Conservation (phyloP, 345 rosid genomes). For the Citropsis articulata region DNA sequence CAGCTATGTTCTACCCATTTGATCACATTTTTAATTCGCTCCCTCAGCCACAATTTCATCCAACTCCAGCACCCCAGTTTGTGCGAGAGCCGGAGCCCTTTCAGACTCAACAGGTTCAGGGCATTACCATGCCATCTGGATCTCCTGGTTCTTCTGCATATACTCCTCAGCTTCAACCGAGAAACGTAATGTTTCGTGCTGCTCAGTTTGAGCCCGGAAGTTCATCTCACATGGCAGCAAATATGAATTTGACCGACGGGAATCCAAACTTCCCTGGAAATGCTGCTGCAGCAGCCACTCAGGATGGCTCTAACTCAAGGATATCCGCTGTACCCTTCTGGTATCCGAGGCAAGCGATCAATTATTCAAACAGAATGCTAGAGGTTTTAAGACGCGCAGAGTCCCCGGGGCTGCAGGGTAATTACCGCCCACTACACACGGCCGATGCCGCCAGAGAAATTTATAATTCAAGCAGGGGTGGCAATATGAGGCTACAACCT, state of each 20-base stretch:
- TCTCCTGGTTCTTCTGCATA: not conserved
- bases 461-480: conserved; percentile 4
- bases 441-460: not conserved
- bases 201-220: not conserved
- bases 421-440: not conserved
- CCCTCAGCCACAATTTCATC: not conserved
- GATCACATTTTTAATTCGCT: not conserved
- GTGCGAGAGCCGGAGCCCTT: not conserved
- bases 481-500: conserved; percentile 8
- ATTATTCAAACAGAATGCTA: not conserved
- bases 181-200: not conserved
- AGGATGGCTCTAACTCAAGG: not conserved
- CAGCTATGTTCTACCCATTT: not conserved
- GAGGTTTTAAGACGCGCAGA: not conserved
- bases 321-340: not conserved
- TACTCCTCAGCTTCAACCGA: not conserved
- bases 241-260: conserved; percentile 3
- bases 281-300: not conserved
- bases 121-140: not conserved
- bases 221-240: not conserved
- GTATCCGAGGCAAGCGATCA: not conserved
- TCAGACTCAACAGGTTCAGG: not conserved
- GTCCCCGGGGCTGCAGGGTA: not conserved
- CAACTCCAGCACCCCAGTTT: not conserved
- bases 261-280: conserved; percentile 12